phyloP scores from a whole-genome alignment of 2,329 filamentous ascomycete genomes.

The Dendryphion nanum region DNA sequence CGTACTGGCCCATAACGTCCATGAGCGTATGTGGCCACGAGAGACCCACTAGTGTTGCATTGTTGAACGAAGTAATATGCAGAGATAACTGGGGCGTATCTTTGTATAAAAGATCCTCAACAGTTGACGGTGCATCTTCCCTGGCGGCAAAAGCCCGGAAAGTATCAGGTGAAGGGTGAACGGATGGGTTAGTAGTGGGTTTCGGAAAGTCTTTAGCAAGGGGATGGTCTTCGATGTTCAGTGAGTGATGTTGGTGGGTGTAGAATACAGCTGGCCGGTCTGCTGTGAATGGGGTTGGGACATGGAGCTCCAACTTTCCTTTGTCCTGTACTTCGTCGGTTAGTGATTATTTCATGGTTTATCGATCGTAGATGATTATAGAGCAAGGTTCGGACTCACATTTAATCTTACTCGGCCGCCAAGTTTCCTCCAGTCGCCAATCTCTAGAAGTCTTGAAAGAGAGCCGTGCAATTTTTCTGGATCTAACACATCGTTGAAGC shows the following conservation, averaged over 20 bases:
- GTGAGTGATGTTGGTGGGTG: slow-evolving; percentile 37
- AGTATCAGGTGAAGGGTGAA: slow-evolving; percentile 2
- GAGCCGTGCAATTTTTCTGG: slow-evolving; percentile 36
- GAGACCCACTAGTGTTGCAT: slow-evolving; percentile 21
- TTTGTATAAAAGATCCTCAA: slow-evolving; percentile 17
- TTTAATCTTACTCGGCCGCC: slow-evolving; percentile 46
- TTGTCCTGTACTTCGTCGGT: too few relatives aligned
- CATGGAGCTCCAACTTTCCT: slow-evolving; percentile 41
- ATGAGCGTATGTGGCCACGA: slow-evolving; percentile 21
- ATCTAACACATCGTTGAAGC: slow-evolving; percentile 51
- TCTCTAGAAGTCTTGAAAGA: slow-evolving; percentile 41
- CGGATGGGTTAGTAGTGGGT: background rate
- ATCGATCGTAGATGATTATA: too few relatives aligned
- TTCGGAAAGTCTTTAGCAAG: slow-evolving; percentile 40
- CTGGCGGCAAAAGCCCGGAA: slow-evolving; percentile 10
- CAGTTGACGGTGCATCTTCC: too few relatives aligned
- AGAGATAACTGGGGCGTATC: slow-evolving; percentile 20
- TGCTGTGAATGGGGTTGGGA: slow-evolving; percentile 37
- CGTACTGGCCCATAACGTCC: slow-evolving; percentile 17
- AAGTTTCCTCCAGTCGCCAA: slow-evolving; percentile 48
- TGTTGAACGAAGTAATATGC: slow-evolving; percentile 18
- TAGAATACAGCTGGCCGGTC: slow-evolving; percentile 44
- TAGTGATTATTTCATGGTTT: too few relatives aligned
- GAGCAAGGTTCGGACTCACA: too few relatives aligned
- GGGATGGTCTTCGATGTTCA: slow-evolving; percentile 44